Evolutionary conservation across 371 early-diverging fungal genomes (phyloP).

Genomic region (Mortierella polycephala): DNA sequence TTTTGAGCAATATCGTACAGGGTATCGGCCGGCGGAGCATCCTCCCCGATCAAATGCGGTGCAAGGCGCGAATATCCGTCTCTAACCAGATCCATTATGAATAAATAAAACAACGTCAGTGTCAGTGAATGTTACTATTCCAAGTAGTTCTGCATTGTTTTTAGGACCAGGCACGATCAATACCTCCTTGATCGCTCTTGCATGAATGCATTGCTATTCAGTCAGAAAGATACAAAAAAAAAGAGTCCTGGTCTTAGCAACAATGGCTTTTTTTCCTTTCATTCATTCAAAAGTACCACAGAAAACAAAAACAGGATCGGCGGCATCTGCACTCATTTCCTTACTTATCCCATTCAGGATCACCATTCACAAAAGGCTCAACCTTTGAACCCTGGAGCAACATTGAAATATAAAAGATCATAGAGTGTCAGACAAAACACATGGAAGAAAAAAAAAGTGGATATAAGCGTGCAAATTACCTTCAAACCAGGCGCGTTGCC

Average conservation of each 20-base stretch:
- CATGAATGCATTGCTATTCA: slow-evolving; percentile 22
- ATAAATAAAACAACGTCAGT: background rate
- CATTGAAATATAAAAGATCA: too few species aligned
- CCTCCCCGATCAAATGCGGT: slow-evolving; percentile 39
- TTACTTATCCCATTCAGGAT: slow-evolving; percentile 33
- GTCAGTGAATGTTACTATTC: too few species aligned
- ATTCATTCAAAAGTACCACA: too few species aligned
- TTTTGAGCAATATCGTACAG: slow-evolving; percentile 42
- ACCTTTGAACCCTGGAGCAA: slow-evolving; percentile 19
- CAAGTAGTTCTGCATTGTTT: too few species aligned
- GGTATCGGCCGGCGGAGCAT: slow-evolving; percentile 48
- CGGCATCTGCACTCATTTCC: background rate
- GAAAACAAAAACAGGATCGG: background rate
- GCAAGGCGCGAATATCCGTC: slow-evolving; percentile 17
- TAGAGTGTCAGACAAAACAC: too few species aligned
- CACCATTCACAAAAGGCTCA: slow-evolving; percentile 38
- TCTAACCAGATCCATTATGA: slow-evolving; percentile 2
- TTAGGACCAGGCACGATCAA: background rate
- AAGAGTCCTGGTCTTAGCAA: background rate
- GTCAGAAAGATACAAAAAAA: background rate
- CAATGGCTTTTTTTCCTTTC: too few species aligned
- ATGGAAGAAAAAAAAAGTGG: background rate
- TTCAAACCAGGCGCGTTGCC: slow-evolving; percentile 16
- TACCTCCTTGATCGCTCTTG: slow-evolving; percentile 20
- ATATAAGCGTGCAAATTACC: slow-evolving; percentile 6